Conservation (phyloP, 352 stramenopile species). For the Phytophthora fragariae region DNA sequence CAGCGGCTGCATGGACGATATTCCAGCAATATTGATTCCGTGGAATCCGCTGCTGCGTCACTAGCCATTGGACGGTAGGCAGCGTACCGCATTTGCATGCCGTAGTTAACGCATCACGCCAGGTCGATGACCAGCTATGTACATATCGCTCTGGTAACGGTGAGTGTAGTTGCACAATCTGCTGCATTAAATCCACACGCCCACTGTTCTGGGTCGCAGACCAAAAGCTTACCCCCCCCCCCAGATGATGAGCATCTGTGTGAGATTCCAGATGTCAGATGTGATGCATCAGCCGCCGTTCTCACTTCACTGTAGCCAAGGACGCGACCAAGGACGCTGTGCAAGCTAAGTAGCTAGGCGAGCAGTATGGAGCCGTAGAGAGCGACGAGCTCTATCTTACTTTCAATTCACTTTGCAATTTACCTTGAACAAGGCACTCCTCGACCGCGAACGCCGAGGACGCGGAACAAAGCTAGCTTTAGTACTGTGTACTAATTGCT, state of each 20-base stretch:
- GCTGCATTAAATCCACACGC: conserved; percentile 21
- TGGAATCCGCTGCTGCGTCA: background rate
- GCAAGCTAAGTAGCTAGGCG: background rate
- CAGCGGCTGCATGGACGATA: background rate
- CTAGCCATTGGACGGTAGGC: conserved; percentile 3
- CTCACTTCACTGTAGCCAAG: background rate
- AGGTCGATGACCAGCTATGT: background rate
- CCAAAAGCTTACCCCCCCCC: background rate
- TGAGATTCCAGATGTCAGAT: background rate
- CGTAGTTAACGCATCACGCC: background rate
- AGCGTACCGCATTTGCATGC: conserved; percentile 3
- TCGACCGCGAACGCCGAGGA: background rate
- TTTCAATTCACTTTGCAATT: background rate
- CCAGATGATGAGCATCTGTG: background rate
- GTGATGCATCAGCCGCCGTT: background rate
- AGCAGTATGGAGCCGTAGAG: background rate
- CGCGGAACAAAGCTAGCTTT: no score
- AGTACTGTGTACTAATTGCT: no score
- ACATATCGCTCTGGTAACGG: background rate
- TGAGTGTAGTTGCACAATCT: conserved; percentile 10
- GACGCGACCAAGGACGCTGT: no score
- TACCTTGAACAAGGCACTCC: background rate
- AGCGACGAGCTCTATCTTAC: background rate
- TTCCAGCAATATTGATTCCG: background rate
- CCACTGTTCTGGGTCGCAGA: background rate